Percentiles rank a stretch among this genome's conserved stretches.
Evolutionary conservation across 164 flowering plant genomes (phyloP).

Genomic region (Vitis rupestris): DNA sequence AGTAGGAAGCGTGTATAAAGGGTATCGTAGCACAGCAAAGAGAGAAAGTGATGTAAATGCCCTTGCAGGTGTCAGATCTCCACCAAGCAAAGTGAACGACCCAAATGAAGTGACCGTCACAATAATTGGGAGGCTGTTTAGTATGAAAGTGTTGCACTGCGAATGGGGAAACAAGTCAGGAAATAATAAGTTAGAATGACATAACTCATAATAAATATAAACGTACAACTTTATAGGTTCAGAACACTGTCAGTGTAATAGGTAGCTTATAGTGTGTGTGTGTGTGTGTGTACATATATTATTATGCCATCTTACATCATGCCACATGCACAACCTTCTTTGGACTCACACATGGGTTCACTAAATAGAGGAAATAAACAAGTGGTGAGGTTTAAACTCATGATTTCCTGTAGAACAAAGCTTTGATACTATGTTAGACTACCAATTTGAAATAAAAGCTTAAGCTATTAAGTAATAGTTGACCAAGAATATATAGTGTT

Average conservation of each 20-base stretch:
- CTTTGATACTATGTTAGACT: too few relatives aligned
- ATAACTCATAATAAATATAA: neutral
- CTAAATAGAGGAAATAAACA: too few relatives aligned
- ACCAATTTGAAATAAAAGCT: too few relatives aligned
- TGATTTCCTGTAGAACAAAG: too few relatives aligned
- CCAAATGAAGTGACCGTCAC: conserved; percentile 81
- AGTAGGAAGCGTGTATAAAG: conserved; percentile 69
- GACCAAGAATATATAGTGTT: too few relatives aligned
- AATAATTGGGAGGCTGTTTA: conserved; percentile 70
- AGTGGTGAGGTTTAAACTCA: too few relatives aligned
- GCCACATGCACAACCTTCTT: too few relatives aligned
- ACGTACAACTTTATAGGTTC: too few relatives aligned
- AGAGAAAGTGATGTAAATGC: conserved; percentile 76
- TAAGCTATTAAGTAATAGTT: too few relatives aligned
- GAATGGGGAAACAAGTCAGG: conserved; percentile 6
- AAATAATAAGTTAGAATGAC: neutral
- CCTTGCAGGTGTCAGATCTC: conserved; percentile 75
- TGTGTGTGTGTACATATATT: too few relatives aligned
- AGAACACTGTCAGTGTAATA: neutral
- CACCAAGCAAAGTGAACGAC: conserved; percentile 65
- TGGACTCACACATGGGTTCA: too few relatives aligned
- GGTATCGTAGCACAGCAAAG: conserved; percentile 67
- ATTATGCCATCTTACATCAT: too few relatives aligned
- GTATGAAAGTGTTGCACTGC: conserved; percentile 65
- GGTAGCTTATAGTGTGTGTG: neutral